Evolutionary conservation across 139 green algal genomes (phyloP), one percentile per base, ranked within the genome.

Genomic region (Tetraselmis chui): DNA sequence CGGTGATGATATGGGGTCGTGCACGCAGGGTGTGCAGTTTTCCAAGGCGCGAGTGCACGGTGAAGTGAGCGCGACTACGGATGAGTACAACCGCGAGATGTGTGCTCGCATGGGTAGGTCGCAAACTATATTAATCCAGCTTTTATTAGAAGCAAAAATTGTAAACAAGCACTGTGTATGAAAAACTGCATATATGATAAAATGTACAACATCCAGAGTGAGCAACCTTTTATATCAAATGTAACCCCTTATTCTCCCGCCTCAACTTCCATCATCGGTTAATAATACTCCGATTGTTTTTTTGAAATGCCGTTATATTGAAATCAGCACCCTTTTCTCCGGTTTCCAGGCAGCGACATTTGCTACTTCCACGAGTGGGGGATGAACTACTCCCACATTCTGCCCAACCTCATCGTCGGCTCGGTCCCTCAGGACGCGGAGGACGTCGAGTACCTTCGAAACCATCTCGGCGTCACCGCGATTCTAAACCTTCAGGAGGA

Each of bases 351-450:
- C 26, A 77, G 74, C 74, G 28, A 77, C 2, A 77, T 77, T 25
- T 31, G 26, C 26, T 77, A 77, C 74, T 31, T 30, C 74, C 74
- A 77, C 74, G 74, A 77, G 25, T 77, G 74, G 74, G 78, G 78
- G 24, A 82, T 82, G 32, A 82, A 82, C n/a, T 82, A 82, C 78
- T 76, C 78, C 24, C 24, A 31, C 28, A 76, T 82, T 11, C 25
- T 75, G 31, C 78, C 78, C 31, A 75, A 75, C 30, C 26, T 82
- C 78, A 82, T 82, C 78, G 78, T 82, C 5, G 78, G 78, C 24
- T 32, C 23, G 11, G 32, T 59, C 1, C 32, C 58, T 23, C 78
- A 82, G 31, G 58, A 59, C 27, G 2, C 2, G 31, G 30, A 28
- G 78, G 78, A 82, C 32, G 28, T 59, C 31, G 32, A 82, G 24